These are phyloP conservation scores for Pyricularia sp. DNA, from an alignment of 2,329 filamentous ascomycete genomes.

Conservation along the genomic window DNA sequence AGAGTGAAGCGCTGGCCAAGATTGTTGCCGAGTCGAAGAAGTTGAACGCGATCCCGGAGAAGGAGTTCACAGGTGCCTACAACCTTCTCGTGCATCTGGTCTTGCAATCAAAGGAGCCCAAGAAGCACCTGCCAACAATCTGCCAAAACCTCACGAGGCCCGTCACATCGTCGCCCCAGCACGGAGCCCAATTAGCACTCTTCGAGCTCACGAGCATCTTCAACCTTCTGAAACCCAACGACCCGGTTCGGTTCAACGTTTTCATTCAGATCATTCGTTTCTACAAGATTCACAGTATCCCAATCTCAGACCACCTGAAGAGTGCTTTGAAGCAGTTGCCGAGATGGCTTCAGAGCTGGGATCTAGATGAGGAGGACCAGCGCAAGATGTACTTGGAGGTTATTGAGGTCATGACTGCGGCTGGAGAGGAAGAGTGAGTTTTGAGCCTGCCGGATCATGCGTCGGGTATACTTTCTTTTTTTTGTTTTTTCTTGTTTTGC, in stretches of 20 bases:
- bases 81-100: conserved; percentile 94
- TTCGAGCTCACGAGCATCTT: conserved; percentile 90
- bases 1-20: conserved; percentile 82
- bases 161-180: conserved; percentile 70
- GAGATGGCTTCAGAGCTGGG: conserved; percentile 72
- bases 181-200: conserved; percentile 75
- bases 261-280: conserved; percentile 80
- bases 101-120: conserved; percentile 69
- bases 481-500: neutral
- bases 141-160: conserved; percentile 84
- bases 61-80: conserved; percentile 91
- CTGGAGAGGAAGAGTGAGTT: conserved; percentile 62
- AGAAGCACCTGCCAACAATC: conserved; percentile 75
- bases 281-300: conserved; percentile 49
- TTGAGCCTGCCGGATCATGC: neutral
- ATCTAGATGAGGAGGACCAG: conserved; percentile 66
- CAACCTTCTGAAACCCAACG: conserved; percentile 71
- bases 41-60: conserved; percentile 80
- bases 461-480: neutral
- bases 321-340: conserved; percentile 74
- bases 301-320: conserved; percentile 72
- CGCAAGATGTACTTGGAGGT: conserved; percentile 77
- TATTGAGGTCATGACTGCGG: conserved; percentile 65
- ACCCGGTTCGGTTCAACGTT: conserved; percentile 77
- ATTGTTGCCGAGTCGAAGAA: conserved; percentile 66